Evolutionary conservation across 2,329 filamentous ascomycete species (phyloP).

Genomic region (Sclerotinia sclerotiorum): DNA sequence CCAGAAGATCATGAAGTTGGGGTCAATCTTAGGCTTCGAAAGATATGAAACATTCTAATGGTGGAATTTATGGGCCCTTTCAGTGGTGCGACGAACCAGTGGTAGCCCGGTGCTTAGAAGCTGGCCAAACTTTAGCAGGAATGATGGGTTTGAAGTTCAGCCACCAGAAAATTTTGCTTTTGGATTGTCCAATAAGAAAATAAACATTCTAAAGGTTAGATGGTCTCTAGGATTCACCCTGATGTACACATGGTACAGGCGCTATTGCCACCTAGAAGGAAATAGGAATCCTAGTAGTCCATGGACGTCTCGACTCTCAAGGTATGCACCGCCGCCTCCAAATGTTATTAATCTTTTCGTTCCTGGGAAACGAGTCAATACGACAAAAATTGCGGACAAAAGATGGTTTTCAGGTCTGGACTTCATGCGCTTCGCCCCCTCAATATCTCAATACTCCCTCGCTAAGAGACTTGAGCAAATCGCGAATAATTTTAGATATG

Average conservation of each 20-base stretch:
- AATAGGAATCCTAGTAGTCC: background rate
- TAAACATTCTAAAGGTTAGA: background rate
- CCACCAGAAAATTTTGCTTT: background rate
- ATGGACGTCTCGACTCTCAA: background rate
- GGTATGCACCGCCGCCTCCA: background rate
- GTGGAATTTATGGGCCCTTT: background rate
- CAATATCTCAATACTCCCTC: slow-evolving; percentile 2
- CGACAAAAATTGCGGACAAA: background rate
- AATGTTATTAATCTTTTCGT: background rate
- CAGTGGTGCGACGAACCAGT: slow-evolving; percentile 5
- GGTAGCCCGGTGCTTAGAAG: background rate
- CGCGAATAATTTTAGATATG: background rate
- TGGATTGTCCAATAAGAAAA: background rate
- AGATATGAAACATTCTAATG: background rate
- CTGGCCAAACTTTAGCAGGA: background rate
- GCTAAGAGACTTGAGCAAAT: slow-evolving; percentile 9
- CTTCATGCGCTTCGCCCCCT: background rate
- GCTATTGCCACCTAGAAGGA: background rate
- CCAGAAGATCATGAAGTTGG: background rate
- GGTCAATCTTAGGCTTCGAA: background rate
- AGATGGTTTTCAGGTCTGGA: background rate
- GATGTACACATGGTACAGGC: background rate
- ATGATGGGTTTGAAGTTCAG: background rate
- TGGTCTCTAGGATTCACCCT: background rate
- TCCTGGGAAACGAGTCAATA: background rate